Percentiles rank a stretch among this genome's conserved stretches.
phyloP scores from a whole-genome alignment of 345 rosid species.

The Ceriops tagal region DNA sequence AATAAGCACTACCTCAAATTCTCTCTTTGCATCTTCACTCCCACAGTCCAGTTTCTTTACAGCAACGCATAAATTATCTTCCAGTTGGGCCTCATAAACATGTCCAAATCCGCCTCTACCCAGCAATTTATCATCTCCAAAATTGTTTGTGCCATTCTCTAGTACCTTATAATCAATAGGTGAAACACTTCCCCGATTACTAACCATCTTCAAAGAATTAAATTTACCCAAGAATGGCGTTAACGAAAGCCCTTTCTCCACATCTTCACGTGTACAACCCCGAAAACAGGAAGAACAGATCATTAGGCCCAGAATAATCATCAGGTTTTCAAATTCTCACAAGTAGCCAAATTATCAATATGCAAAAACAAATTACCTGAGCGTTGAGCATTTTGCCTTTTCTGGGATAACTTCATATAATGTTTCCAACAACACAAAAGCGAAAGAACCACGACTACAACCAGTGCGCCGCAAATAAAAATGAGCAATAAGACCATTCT shows the following conservation, averaged over 20 bases:
- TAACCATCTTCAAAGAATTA: constrained; percentile 42
- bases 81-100: constrained; percentile 70
- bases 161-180: constrained; percentile 57
- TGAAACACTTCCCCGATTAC: constrained; percentile 45
- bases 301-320: too few relatives aligned
- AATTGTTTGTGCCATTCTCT: constrained; percentile 68
- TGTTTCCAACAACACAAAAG: constrained; percentile 51
- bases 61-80: constrained; percentile 53
- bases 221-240: constrained; percentile 52
- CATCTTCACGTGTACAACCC: constrained; percentile 34
- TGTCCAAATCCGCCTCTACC: constrained; percentile 93
- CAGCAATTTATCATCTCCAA: constrained; percentile 61
- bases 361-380: constrained; percentile 42
- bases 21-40: constrained; percentile 61
- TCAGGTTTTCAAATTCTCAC: not conserved
- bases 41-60: constrained; percentile 78
- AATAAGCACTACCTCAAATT: constrained; percentile 59
- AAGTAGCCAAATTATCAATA: constrained; percentile 5
- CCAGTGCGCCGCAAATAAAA: constrained; percentile 55
- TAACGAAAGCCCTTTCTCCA: constrained; percentile 46
- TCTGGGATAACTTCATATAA: constrained; percentile 40
- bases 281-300: constrained; percentile 9
- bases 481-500: constrained; percentile 43
- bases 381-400: constrained; percentile 35
- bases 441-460: constrained; percentile 32